Base-by-base conservation (phyloP, 2,329 filamentous ascomycete species). In the Nemania sp. region DNA sequence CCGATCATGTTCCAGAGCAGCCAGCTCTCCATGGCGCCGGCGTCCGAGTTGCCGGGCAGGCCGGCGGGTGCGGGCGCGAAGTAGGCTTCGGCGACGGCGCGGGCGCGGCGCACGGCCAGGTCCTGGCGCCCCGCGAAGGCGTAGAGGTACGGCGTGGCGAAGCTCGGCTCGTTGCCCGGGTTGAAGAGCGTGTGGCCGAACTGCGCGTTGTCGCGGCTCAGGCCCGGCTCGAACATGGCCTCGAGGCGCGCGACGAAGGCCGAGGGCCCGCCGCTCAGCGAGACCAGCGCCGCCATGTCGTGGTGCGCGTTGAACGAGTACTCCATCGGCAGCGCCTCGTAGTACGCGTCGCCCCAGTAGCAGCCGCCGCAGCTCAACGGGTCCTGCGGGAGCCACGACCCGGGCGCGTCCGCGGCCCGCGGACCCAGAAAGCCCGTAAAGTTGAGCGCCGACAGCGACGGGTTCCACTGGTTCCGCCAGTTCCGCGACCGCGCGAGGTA, bases 401-500 rank as follows among this genome's bases (percentile, higher is more conserved):
- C 86, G 75, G 72, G 83, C 72, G 67, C 77, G 77, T n/a, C n/a
- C n/a, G 67, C 77, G 78, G 59, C 75, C 60, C 85, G 80, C 0
- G 89, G 88, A 0, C 87, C 87, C 4, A 91, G 75, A 70, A 91
- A 91, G 0, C 88, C 88, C 0, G 76, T 80, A 73, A 88, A 89
- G 3, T 81, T 83, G 0, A 88, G 78, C 0, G 84, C 84, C 1
- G 76, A 78, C 46, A 85, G 80, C 48, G 83, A 71, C 0, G 80
- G 70, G 70, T 90, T 87, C 87, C 87, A 91, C 65, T 90, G 87
- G 68, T 90, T 90, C 15, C 85, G 81, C 89, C 89, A 91, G 68
- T 90, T 87, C 10, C 81, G 79, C 0, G 86, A 88, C 9, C 88
- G 82, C 47, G 81, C 76, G 25, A 90, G 77, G 65, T 90, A 91